A percentile compares a stretch with the other conserved stretches of the same genome.
phyloP scores from a whole-genome alignment of 1,139 yeast species.

The Diutina pseudorugosa region DNA sequence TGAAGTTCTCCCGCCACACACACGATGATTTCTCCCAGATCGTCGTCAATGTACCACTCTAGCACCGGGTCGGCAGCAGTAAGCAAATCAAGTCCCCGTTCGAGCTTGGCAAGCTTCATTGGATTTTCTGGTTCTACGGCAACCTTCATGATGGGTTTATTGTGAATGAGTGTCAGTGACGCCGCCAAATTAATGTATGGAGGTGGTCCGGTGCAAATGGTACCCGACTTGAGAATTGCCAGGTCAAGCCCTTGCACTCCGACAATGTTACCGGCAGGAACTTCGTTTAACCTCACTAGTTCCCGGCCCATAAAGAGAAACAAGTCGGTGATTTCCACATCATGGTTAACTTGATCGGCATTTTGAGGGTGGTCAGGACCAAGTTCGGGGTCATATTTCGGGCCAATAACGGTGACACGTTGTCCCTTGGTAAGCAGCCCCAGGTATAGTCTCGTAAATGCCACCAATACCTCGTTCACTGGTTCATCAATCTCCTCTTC shows the following conservation, averaged over 20 bases:
- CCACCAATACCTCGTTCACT: slow-evolving; percentile 56
- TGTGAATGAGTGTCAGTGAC: slow-evolving; percentile 45
- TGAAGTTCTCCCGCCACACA: slow-evolving; percentile 96
- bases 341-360: slow-evolving; percentile 31
- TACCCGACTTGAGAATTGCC: slow-evolving; percentile 74
- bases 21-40: slow-evolving; percentile 78
- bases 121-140: slow-evolving; percentile 93
- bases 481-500: slow-evolving; percentile 34
- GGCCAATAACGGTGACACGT: slow-evolving; percentile 64
- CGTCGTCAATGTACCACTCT: slow-evolving; percentile 70
- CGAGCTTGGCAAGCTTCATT: slow-evolving; percentile 61
- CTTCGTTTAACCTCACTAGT: slow-evolving; percentile 58
- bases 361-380: slow-evolving; percentile 38
- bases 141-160: slow-evolving; percentile 77
- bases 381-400: slow-evolving; percentile 66
- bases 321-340: slow-evolving; percentile 47
- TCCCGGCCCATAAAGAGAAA: slow-evolving; percentile 91
- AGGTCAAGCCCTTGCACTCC: slow-evolving; percentile 91
- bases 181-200: slow-evolving; percentile 65
- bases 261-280: slow-evolving; percentile 91
- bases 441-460: slow-evolving; percentile 80
- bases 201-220: slow-evolving; percentile 35
- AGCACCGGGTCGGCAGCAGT: slow-evolving; percentile 91
- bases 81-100: slow-evolving; percentile 63
- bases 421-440: slow-evolving; percentile 75